These are phyloP conservation scores for Pichia sp. DNA, from an alignment of 1,139 yeast species.

Conservation along the genomic window DNA sequence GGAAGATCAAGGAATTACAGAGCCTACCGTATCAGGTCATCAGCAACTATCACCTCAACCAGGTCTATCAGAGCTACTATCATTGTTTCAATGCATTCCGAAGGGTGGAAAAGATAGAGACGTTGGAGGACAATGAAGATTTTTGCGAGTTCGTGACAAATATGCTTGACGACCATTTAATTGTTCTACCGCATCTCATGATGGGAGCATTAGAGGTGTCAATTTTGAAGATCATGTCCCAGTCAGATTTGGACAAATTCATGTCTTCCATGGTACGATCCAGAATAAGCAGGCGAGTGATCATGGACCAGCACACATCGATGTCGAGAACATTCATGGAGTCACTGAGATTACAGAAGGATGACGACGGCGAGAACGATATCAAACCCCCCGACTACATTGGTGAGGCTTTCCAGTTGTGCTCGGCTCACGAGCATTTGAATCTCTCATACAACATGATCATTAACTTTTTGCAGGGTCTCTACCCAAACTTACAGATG, in stretches of 20 bases:
- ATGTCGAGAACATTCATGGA: conserved; percentile 58
- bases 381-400: conserved; percentile 61
- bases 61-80: conserved; percentile 84
- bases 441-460: conserved; percentile 52
- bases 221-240: conserved; percentile 58
- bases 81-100: conserved; percentile 83
- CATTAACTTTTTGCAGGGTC: conserved; percentile 40
- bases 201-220: conserved; percentile 90
- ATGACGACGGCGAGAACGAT: conserved; percentile 13
- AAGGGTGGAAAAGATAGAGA: conserved; percentile 60
- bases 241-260: conserved; percentile 60
- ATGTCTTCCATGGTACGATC: conserved; percentile 77
- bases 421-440: conserved; percentile 71
- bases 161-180: conserved; percentile 71
- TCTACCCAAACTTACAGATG: conserved; percentile 55
- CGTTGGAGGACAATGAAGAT: conserved; percentile 66
- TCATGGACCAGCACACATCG: conserved; percentile 85
- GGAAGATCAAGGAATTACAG: conserved; percentile 76
- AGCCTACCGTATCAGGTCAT: conserved; percentile 75
- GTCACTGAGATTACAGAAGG: conserved; percentile 25
- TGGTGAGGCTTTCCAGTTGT: conserved; percentile 80
- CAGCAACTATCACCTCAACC: conserved; percentile 78
- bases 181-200: conserved; percentile 80
- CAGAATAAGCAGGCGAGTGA: conserved; percentile 82
- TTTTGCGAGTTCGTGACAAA: conserved; percentile 63